These are phyloP conservation scores for Calonectria ilicicola DNA, from an alignment of 2,329 filamentous ascomycete species.

Conservation along the genomic window DNA sequence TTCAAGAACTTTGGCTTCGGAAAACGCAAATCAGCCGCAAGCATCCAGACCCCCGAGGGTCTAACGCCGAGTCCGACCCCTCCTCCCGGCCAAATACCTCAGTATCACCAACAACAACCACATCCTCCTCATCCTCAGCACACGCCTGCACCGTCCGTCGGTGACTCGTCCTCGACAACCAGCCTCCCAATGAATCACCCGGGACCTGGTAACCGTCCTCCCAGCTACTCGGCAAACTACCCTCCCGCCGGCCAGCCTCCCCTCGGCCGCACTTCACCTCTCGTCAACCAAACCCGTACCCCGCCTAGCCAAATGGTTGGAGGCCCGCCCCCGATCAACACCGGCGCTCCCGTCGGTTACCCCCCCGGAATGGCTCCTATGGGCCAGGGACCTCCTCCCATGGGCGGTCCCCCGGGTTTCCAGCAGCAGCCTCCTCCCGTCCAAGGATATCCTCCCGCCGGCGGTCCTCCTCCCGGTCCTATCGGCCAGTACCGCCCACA, in stretches of 20 bases:
- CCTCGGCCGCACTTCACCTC: conserved; percentile 66
- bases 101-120: conserved; percentile 52
- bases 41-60: conserved; percentile 64
- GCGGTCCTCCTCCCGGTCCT: conserved; percentile 54
- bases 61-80: conserved; percentile 47
- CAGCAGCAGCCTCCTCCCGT: conserved; percentile 49
- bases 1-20: conserved; percentile 85
- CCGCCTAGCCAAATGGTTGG: conserved; percentile 72
- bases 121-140: conserved; percentile 34
- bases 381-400: conserved; percentile 56
- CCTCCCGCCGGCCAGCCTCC: conserved; percentile 58
- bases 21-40: conserved; percentile 79
- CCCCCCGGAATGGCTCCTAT: conserved; percentile 64
- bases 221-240: conserved; percentile 72
- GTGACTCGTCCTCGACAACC: conserved; percentile 58
- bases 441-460: conserved; percentile 58
- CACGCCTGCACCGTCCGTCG: conserved; percentile 48
- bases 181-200: conserved; percentile 72
- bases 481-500: conserved; percentile 56
- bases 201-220: conserved; percentile 69
- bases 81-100: conserved; percentile 63
- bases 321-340: conserved; percentile 76
- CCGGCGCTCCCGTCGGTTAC: conserved; percentile 70
- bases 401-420: conserved; percentile 52
- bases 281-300: conserved; percentile 63